These are phyloP conservation scores for Suhomyces faveliae DNA, from an alignment of 805 yeast genomes.

Conservation along the genomic window DNA sequence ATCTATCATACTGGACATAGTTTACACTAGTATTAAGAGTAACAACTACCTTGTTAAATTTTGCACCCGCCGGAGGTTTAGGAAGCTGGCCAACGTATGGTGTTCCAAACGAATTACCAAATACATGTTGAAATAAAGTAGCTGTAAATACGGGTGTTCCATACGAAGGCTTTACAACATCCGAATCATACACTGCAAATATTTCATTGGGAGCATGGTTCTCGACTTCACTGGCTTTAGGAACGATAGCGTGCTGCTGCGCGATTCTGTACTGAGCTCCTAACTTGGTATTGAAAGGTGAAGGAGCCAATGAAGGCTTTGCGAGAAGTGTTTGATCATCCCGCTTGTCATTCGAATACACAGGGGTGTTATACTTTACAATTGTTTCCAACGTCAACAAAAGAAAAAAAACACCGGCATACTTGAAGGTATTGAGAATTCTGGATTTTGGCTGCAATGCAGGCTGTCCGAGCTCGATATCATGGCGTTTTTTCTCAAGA, in stretches of 20 bases:
- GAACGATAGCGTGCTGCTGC: background rate
- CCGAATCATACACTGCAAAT: conserved; percentile 19
- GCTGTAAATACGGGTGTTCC: conserved; percentile 40
- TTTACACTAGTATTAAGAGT: conserved; percentile 50
- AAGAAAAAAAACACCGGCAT: background rate
- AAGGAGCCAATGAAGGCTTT: background rate
- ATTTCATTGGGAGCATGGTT: conserved; percentile 9
- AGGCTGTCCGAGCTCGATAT: background rate
- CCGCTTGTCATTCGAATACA: background rate
- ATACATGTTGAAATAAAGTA: conserved; percentile 43
- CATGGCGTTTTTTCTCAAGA: background rate
- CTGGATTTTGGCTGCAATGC: background rate
- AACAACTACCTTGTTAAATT: conserved; percentile 53
- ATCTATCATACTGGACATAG: conserved; percentile 65
- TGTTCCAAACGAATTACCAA: conserved; percentile 61
- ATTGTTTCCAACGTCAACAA: background rate
- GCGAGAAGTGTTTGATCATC: background rate
- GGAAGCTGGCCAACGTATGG: conserved; percentile 44
- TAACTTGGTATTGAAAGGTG: background rate
- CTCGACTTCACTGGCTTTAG: background rate
- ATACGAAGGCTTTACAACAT: conserved; percentile 14
- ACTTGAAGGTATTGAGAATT: background rate
- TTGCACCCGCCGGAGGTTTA: conserved; percentile 37
- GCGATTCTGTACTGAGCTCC: background rate
- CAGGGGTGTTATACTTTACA: background rate